phyloP scores from a whole-genome alignment of 108 stramenopile species.

The Mediolabrus comicus region DNA sequence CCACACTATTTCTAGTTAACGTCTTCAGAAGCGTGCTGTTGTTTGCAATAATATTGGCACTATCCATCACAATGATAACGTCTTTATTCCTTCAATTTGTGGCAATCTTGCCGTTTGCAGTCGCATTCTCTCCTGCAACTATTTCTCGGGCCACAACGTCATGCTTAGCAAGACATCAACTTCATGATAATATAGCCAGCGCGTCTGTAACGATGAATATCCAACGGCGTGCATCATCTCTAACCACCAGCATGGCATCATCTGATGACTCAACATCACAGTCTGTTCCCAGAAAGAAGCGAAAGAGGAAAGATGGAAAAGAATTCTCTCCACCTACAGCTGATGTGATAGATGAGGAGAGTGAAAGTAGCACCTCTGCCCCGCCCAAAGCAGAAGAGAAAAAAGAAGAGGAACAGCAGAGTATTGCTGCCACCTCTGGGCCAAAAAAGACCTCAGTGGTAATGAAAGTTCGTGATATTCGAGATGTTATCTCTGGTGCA shows the following conservation, averaged over 20 bases:
- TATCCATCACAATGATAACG: neutral
- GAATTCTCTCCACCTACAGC: constrained; percentile 11
- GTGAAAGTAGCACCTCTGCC: neutral
- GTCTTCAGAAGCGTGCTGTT: neutral
- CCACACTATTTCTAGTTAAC: too few relatives aligned
- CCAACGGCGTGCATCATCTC: neutral
- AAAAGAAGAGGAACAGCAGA: neutral
- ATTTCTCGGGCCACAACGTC: neutral
- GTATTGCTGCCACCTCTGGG: neutral
- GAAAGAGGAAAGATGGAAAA: constrained; percentile 54
- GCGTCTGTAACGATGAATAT: neutral
- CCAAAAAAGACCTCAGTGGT: constrained; percentile 52
- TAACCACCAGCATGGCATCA: neutral
- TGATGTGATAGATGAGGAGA: neutral
- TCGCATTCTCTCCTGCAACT: constrained; percentile 1
- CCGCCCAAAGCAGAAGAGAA: neutral
- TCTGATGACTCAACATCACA: neutral
- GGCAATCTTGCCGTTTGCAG: neutral
- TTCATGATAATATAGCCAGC: neutral
- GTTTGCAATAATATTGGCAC: neutral
- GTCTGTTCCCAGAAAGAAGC: constrained; percentile 27
- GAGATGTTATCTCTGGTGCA: constrained; percentile 51
- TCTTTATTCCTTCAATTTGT: neutral
- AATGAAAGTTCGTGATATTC: constrained; percentile 60
- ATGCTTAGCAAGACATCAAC: neutral